Base-by-base conservation (phyloP, 495 filamentous ascomycete genomes). In the Talaromyces stipitatus region DNA sequence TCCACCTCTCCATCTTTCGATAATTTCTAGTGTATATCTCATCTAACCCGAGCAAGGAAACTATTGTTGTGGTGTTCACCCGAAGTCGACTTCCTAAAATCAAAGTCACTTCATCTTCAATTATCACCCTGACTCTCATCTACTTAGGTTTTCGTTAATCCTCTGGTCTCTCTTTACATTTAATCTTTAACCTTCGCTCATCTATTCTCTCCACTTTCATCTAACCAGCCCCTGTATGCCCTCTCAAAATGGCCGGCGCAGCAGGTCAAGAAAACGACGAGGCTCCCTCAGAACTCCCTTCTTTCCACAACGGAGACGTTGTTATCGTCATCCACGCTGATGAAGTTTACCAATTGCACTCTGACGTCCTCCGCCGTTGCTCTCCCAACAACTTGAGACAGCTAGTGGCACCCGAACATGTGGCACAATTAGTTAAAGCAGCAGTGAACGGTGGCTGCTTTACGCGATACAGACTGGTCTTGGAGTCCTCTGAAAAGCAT, bases 231-330 rank as follows among this genome's bases (percentile, higher is more conserved):
- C 22, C 7, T 20, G 24, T 23, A 41, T 7, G 9, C 16, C 36
- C n/a, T 16, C 16, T 20, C 48, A 51, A 51, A 51, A 51, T 51
- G 48, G 27, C 48, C 16, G 9, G 4, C 11, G 14, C 30, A 38
- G 20, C 10, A 11, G 12, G 14, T 8, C 22, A 26, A 57, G 38
- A 18, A 9, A 27, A 18, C 22, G 1, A 14, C 16, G 38, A 16
- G 26, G 22, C 5, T 3, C 38, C 51, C n/a, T 54, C 30, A 20
- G 12, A 29, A 22, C 70, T 69, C 29, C 72, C 72, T 1, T 2
- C 43, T 9, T 76, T 67, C 51, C 33, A 12, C 36, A 71, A 75
- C 47, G 72, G 69, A 11, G 68, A 77, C 61, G 67, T 77, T 11
- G 54, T 59, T 23, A 65, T 77, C 51, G 52, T 58, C 28, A 64